Evolutionary conservation across 441 rosid genomes (phyloP).

Genomic region (Eutrema salsugineum): DNA sequence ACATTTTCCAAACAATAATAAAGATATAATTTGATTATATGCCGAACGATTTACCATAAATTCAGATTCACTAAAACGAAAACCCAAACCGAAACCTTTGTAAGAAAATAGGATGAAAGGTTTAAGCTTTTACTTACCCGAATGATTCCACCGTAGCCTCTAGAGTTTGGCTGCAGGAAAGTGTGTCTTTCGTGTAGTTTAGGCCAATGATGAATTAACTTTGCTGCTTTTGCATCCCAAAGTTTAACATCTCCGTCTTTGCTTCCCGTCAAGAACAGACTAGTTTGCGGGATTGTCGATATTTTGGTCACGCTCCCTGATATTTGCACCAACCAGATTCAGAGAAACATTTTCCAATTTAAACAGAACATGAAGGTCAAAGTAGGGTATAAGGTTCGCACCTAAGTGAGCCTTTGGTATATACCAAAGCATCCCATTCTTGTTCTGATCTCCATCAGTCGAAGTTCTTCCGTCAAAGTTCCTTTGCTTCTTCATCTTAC

Average conservation of each 20-base stretch:
- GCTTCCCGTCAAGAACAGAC: conserved; percentile 94
- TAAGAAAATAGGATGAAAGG: not conserved
- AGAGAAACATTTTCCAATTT: not conserved
- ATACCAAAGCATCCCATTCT: conserved; percentile 95
- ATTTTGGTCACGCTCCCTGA: conserved; percentile 89
- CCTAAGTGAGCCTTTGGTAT: conserved; percentile 98
- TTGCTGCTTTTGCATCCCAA: conserved; percentile 93
- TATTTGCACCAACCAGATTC: conserved; percentile 28
- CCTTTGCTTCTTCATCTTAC: conserved; percentile 71
- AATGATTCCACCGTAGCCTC: conserved; percentile 87
- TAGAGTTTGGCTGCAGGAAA: conserved; percentile 80
- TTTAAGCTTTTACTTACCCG: conserved; percentile 47
- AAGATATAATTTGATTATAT: not conserved
- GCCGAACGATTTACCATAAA: too few species aligned
- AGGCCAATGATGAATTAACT: conserved; percentile 80
- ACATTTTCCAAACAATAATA: too few species aligned
- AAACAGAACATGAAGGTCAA: not conserved
- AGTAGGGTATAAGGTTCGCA: conserved; percentile 19
- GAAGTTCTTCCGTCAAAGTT: conserved; percentile 44
- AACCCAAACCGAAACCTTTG: too few species aligned
- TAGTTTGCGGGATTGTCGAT: conserved; percentile 71
- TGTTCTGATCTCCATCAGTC: conserved; percentile 52
- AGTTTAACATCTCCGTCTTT: conserved; percentile 97
- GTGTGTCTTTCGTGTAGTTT: conserved; percentile 91
- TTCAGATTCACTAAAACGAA: too few species aligned